phyloP scores from a whole-genome alignment of 305 asterid genomes.

The Fraxinus platypoda region DNA sequence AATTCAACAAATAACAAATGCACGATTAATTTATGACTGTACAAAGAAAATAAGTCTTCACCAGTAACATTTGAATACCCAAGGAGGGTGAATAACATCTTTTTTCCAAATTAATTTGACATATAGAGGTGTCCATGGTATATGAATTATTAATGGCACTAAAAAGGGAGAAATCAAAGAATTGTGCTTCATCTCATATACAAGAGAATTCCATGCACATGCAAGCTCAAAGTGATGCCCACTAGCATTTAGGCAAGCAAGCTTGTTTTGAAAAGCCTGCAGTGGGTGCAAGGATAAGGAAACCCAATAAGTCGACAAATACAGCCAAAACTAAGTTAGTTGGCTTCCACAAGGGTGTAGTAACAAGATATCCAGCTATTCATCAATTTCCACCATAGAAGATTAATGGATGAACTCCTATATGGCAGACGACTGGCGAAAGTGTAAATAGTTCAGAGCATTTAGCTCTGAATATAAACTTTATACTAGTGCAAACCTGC shows the following conservation, averaged over 20 bases:
- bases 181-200: neutral
- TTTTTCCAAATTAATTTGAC: neutral
- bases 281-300: neutral
- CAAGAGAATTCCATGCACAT: neutral
- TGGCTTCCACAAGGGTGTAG: neutral
- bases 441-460: neutral
- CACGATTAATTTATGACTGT: neutral
- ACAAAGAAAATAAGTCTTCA: neutral
- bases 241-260: neutral
- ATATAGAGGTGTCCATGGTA: neutral
- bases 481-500: neutral
- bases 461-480: neutral
- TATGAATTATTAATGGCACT: neutral
- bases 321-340: neutral
- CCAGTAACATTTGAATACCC: neutral
- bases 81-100: neutral
- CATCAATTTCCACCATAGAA: neutral
- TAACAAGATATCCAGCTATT: neutral
- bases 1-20: neutral
- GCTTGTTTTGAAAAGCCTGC: neutral
- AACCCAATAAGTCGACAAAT: neutral
- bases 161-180: neutral
- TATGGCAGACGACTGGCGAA: neutral
- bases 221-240: neutral
- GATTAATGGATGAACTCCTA: neutral